These are phyloP conservation scores for Cutaneotrichosporon sp. DNA, from an alignment of 1,284 basidiomycete genomes.

Conservation along the genomic window DNA sequence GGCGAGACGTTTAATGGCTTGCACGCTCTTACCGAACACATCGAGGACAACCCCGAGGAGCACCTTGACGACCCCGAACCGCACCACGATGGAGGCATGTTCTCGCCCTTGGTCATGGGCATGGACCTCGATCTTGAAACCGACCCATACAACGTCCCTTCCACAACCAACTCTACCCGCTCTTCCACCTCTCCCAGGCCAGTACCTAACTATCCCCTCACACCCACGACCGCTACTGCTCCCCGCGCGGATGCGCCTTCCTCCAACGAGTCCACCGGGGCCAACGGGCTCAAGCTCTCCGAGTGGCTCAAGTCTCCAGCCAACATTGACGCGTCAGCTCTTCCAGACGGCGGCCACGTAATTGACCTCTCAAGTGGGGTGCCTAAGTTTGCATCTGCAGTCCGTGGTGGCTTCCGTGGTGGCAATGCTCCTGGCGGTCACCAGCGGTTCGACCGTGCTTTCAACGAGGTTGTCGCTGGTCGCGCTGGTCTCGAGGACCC, in stretches of 20 bases:
- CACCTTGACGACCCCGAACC: constrained; percentile 43
- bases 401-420: constrained; percentile 36
- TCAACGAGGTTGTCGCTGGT: constrained; percentile 51
- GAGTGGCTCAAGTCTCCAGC: constrained; percentile 48
- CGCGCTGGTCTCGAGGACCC: constrained; percentile 42
- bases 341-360: constrained; percentile 10
- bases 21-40: constrained; percentile 49
- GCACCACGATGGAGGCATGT: constrained; percentile 31
- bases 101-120: constrained; percentile 44
- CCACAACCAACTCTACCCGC: constrained; percentile 33
- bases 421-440: constrained; percentile 28
- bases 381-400: constrained; percentile 42
- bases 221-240: constrained; percentile 20
- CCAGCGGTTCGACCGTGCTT: constrained; percentile 45
- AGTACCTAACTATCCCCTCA: constrained; percentile 42
- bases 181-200: constrained; percentile 37
- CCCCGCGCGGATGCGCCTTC: constrained; percentile 14
- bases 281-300: constrained; percentile 42
- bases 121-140: constrained; percentile 51
- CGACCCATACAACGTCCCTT: constrained; percentile 26
- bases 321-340: background rate
- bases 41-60: constrained; percentile 35
- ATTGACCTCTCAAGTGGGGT: constrained; percentile 10
- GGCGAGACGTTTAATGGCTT: constrained; percentile 38
- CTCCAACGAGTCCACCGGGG: constrained; percentile 19